Evolutionary conservation across 1,284 basidiomycete genomes (phyloP).

Genomic region (Lignosus rhinocerotis): DNA sequence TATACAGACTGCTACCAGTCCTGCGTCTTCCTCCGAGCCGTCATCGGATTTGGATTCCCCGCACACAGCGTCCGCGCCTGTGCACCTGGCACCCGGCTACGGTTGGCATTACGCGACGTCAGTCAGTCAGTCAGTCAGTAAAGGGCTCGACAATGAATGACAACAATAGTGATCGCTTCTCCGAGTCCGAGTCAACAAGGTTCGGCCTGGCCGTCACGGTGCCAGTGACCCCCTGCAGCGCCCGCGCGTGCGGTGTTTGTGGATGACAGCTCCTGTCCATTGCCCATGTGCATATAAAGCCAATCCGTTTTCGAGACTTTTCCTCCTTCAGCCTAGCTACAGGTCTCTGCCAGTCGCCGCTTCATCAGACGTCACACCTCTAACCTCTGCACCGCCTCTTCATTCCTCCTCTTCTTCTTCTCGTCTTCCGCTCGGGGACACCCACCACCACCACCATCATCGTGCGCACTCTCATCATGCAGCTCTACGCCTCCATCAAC

Average conservation of each 20-base stretch:
- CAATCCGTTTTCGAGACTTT: background rate
- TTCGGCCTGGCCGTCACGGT: conserved; percentile 8
- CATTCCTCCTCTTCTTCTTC: background rate
- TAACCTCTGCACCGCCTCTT: background rate
- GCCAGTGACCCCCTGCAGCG: too few species aligned
- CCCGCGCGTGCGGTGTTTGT: too few species aligned
- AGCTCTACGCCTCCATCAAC: conserved; percentile 8
- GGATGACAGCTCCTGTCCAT: conserved; percentile 22
- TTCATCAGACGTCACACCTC: background rate
- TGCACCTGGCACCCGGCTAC: background rate
- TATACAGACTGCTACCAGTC: conserved; percentile 2
- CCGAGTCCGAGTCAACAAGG: conserved; percentile 9
- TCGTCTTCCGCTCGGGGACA: background rate
- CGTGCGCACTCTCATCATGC: conserved; percentile 14
- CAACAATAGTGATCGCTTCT: conserved; percentile 17
- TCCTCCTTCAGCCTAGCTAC: conserved; percentile 5
- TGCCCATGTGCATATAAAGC: conserved; percentile 9
- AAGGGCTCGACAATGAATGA: too few species aligned
- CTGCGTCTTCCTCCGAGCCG: conserved; percentile 10
- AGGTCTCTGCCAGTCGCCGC: conserved; percentile 6
- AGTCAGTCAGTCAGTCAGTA: too few species aligned
- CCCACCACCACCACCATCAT: background rate
- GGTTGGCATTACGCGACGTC: background rate
- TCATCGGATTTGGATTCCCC: conserved; percentile 19
- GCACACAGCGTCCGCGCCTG: conserved; percentile 13